phyloP scores from a whole-genome alignment of 805 yeast species.

The Sugiyamaella chiloensis region DNA sequence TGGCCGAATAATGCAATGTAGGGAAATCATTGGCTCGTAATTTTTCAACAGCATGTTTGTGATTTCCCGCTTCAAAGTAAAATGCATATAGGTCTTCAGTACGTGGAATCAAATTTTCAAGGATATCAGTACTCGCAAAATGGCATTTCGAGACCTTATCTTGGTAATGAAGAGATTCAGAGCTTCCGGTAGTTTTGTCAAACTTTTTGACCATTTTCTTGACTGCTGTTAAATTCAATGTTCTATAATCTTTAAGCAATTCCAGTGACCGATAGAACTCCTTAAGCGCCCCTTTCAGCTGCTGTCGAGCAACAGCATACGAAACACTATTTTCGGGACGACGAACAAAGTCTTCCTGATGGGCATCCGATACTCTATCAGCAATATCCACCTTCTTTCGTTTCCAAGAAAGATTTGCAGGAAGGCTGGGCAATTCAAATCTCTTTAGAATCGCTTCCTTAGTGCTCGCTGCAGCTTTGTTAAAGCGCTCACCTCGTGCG shows the following conservation, averaged over 20 bases:
- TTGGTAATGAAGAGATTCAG: conserved; percentile 49
- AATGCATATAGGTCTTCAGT: conserved; percentile 67
- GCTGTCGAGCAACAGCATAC: conserved; percentile 61
- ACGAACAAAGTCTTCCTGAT: conserved; percentile 49
- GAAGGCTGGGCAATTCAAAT: conserved; percentile 24
- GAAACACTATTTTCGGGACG: conserved; percentile 42
- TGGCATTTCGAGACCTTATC: conserved; percentile 50
- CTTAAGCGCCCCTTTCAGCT: conserved; percentile 61
- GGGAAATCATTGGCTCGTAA: conserved; percentile 48
- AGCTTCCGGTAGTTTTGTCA: conserved; percentile 64
- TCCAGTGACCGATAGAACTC: conserved; percentile 75
- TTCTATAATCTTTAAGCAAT: conserved; percentile 63
- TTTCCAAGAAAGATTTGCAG: conserved; percentile 11
- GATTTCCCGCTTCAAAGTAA: conserved; percentile 66
- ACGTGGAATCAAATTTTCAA: conserved; percentile 60
- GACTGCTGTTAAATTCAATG: conserved; percentile 81
- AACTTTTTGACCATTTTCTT: conserved; percentile 86
- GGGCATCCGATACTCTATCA: conserved; percentile 28
- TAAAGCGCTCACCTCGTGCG: conserved; percentile 8
- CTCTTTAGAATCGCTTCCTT: conserved; percentile 11
- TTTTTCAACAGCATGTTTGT: conserved; percentile 69
- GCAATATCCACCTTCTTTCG: conserved; percentile 7
- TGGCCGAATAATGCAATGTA: conserved; percentile 37
- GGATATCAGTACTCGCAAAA: conserved; percentile 58
- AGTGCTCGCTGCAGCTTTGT: conserved; percentile 1